Evolutionary conservation across 1,139 yeast species (phyloP).

Genomic region (Candida mesenterica): DNA sequence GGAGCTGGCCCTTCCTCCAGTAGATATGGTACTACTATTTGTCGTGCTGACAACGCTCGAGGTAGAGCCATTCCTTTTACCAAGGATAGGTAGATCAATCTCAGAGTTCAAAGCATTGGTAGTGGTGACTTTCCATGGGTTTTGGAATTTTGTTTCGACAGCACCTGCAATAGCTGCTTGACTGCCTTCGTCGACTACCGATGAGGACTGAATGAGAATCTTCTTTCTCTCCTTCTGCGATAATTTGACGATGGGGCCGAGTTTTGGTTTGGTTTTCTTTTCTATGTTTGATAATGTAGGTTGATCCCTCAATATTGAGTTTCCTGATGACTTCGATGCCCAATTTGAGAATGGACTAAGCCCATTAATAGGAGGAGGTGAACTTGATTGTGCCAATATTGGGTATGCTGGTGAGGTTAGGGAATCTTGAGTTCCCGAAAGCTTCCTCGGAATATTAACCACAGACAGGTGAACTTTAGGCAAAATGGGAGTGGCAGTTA

Average conservation of each 20-base stretch:
- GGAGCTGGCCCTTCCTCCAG: background rate
- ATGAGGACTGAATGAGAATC: constrained; percentile 13
- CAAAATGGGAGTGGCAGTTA: too few species aligned
- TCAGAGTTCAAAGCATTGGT: background rate
- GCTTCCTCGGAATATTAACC: background rate
- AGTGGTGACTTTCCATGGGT: constrained; percentile 14
- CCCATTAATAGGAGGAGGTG: constrained; percentile 12
- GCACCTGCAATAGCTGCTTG: constrained; percentile 1
- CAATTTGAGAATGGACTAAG: constrained; percentile 33
- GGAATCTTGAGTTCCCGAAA: background rate
- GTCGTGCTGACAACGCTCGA: too few species aligned
- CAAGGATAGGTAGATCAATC: constrained; percentile 9
- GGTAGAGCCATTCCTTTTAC: constrained; percentile 5
- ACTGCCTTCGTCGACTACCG: too few species aligned
- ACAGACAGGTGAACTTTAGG: too few species aligned
- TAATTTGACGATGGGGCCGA: constrained; percentile 37
- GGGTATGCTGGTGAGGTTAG: too few species aligned
- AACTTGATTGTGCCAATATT: background rate
- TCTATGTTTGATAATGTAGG: constrained; percentile 5
- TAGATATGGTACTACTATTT: background rate
- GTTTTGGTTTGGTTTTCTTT: constrained; percentile 27
- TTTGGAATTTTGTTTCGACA: constrained; percentile 2
- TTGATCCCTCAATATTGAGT: constrained; percentile 16
- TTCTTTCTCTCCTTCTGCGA: constrained; percentile 56
- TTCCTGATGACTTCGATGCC: constrained; percentile 24